phyloP scores from a whole-genome alignment of 2,329 filamentous ascomycete genomes.

The Samsoniella hepiali region DNA sequence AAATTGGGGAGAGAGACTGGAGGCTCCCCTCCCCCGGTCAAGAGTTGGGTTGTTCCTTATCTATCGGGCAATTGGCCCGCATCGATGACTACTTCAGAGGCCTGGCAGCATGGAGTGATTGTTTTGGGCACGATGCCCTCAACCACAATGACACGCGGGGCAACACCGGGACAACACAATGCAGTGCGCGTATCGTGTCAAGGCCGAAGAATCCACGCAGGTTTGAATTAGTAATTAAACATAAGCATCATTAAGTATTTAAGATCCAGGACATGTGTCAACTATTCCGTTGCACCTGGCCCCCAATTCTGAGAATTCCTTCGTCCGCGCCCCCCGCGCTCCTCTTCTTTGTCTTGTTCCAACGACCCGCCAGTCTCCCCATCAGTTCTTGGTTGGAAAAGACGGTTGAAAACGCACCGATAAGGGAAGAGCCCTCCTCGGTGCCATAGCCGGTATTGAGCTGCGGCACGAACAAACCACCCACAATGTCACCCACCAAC shows the following conservation, averaged over 20 bases:
- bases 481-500: not conserved
- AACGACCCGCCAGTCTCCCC: not conserved
- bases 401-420: not conserved
- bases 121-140: too few relatives aligned
- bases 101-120: too few relatives aligned
- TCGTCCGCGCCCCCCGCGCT: not conserved
- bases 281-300: not conserved
- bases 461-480: not conserved
- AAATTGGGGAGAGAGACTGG: too few relatives aligned
- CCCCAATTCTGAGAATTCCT: not conserved
- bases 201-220: too few relatives aligned
- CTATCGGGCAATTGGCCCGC: too few relatives aligned
- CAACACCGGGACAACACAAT: too few relatives aligned
- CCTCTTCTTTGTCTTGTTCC: constrained; percentile 3
- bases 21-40: too few relatives aligned
- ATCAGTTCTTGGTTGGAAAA: not conserved
- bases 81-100: too few relatives aligned
- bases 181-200: too few relatives aligned
- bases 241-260: not conserved
- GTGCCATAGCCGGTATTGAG: not conserved
- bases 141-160: too few relatives aligned
- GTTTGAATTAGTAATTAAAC: not conserved
- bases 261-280: not conserved
- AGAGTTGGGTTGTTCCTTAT: too few relatives aligned
- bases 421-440: not conserved